Conservation (phyloP, 768 basidiomycete genomes). For the Calvatia gigantea region DNA sequence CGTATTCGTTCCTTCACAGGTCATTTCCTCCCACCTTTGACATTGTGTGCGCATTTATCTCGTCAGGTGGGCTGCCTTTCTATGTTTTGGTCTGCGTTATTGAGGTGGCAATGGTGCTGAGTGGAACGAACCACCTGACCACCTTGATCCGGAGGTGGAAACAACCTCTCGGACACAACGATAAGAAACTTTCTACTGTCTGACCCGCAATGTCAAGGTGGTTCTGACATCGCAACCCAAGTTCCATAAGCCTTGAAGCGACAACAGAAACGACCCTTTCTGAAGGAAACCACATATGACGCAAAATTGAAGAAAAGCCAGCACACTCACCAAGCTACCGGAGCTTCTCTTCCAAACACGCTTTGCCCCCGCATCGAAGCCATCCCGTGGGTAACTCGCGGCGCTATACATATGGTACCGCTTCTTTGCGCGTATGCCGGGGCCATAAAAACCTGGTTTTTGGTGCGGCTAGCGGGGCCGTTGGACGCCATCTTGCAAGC, state of each 20-base stretch:
- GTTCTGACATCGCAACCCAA: too few species aligned
- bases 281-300: neutral
- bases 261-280: neutral
- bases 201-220: too few species aligned
- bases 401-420: constrained; percentile 3
- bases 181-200: too few species aligned
- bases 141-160: too few species aligned
- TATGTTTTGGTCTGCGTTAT: neutral
- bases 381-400: neutral
- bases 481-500: neutral
- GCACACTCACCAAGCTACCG: neutral
- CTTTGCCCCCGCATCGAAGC: constrained; percentile 8
- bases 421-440: constrained; percentile 2
- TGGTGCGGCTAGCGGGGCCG: neutral
- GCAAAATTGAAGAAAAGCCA: neutral
- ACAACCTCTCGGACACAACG: too few species aligned
- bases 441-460: constrained; percentile 1
- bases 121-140: neutral
- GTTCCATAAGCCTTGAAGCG: too few species aligned
- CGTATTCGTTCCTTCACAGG: neutral
- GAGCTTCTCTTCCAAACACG: neutral
- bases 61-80: constrained; percentile 2
- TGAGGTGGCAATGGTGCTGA: neutral
- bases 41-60: neutral
- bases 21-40: neutral